These are phyloP conservation scores for Naganishia kalamii DNA, from an alignment of 768 basidiomycete species.

Conservation along the genomic window DNA sequence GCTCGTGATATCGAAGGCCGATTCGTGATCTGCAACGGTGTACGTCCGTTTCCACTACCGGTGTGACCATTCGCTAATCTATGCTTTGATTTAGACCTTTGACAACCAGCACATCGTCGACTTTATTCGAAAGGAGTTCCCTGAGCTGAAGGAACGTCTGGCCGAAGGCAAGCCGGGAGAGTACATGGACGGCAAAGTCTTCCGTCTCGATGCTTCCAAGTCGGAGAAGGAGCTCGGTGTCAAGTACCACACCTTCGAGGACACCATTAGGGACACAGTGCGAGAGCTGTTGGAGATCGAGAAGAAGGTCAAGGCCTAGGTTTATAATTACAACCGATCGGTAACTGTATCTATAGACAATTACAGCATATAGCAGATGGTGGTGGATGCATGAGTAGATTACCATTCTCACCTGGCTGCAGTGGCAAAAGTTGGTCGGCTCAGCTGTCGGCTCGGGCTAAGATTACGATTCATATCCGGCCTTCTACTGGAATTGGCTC, in stretches of 20 bases:
- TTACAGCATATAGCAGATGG: not conserved
- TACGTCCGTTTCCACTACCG: constrained; percentile 19
- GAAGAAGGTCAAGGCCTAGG: constrained; percentile 20
- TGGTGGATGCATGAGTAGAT: not conserved
- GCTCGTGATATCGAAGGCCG: constrained; percentile 27
- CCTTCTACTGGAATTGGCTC: not conserved
- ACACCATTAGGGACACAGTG: constrained; percentile 30
- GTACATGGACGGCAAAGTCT: constrained; percentile 31
- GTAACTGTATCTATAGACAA: not conserved
- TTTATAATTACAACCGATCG: not conserved
- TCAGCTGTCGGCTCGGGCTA: not conserved
- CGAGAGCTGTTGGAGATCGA: constrained; percentile 30
- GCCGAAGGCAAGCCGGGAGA: constrained; percentile 28
- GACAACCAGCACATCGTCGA: constrained; percentile 32
- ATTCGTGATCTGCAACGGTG: constrained; percentile 27
- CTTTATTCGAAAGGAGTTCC: constrained; percentile 25
- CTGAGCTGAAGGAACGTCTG: constrained; percentile 28
- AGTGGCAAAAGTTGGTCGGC: not conserved
- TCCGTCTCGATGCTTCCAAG: constrained; percentile 30
- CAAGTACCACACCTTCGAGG: constrained; percentile 29
- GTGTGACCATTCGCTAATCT: not conserved
- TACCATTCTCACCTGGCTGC: not conserved
- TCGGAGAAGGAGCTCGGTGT: constrained; percentile 32
- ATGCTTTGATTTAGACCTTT: constrained; percentile 20
- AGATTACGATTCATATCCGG: not conserved